Percentiles rank a stretch among this genome's conserved stretches.
Evolutionary conservation across 2,329 filamentous ascomycete species (phyloP).

Genomic region (Beauveria bassiana): DNA sequence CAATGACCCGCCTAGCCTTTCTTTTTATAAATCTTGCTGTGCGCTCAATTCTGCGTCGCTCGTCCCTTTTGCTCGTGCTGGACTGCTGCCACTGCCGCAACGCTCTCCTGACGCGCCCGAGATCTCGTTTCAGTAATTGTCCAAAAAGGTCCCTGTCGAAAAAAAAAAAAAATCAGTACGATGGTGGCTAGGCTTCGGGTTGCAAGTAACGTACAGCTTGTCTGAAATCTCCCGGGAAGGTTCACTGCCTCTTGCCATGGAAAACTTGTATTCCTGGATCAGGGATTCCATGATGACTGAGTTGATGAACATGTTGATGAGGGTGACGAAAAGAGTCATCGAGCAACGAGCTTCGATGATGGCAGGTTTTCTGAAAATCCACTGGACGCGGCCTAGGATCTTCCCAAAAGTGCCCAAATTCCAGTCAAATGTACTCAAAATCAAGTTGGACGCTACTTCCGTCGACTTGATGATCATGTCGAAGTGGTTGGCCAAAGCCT

Average conservation of each 20-base stretch:
- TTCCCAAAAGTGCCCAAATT: background rate
- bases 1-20: background rate
- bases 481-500: background rate
- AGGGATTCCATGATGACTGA: background rate
- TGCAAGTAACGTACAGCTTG: background rate
- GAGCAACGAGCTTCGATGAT: background rate
- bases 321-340: background rate
- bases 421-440: background rate
- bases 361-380: background rate
- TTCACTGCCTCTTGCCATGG: background rate
- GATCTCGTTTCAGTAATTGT: background rate
- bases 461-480: background rate
- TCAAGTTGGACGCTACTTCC: background rate
- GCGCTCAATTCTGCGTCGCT: background rate
- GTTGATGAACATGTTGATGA: background rate
- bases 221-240: background rate
- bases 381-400: background rate
- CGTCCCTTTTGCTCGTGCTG: background rate
- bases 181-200: no score
- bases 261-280: background rate
- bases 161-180: background rate
- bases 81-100: background rate
- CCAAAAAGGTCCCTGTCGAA: background rate
- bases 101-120: background rate
- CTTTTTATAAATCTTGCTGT: background rate